Evolutionary conservation across 768 basidiomycete species (phyloP).

Genomic region (Russula lepida): DNA sequence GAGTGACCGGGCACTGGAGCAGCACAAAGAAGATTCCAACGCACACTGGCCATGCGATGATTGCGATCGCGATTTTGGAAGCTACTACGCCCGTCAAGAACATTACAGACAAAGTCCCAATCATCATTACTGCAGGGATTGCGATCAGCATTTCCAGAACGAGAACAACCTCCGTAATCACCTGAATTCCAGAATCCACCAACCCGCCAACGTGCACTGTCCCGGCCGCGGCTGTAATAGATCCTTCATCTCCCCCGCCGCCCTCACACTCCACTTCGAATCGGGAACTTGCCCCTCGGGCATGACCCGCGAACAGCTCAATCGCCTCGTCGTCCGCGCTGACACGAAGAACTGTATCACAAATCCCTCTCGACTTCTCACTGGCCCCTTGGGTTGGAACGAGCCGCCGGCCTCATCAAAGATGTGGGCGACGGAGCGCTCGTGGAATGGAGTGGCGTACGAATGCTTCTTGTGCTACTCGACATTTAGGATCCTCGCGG

Average conservation of each 20-base stretch:
- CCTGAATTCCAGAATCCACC: constrained; percentile 45
- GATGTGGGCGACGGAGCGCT: constrained; percentile 30
- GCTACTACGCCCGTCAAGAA: neutral
- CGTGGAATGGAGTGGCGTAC: constrained; percentile 39
- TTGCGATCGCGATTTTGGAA: constrained; percentile 40
- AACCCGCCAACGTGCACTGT: constrained; percentile 31
- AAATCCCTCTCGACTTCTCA: neutral
- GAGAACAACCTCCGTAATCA: constrained; percentile 39
- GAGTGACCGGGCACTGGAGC: constrained; percentile 19
- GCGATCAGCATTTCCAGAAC: constrained; percentile 37
- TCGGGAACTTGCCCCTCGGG: constrained; percentile 48
- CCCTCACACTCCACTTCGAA: constrained; percentile 57
- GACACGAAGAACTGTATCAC: constrained; percentile 7
- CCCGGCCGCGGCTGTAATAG: constrained; percentile 36
- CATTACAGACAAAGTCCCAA: neutral
- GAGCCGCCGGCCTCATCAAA: neutral
- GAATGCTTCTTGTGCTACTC: constrained; percentile 60
- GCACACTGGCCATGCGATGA: constrained; percentile 39
- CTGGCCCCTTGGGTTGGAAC: neutral
- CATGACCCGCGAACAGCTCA: constrained; percentile 29
- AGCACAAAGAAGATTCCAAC: constrained; percentile 25
- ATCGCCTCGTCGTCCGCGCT: constrained; percentile 1
- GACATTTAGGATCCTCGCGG: constrained; percentile 32
- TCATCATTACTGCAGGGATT: neutral
- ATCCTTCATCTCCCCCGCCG: constrained; percentile 41